Conservation (phyloP, 208 protist species). For the Wallacemonas sp. region DNA sequence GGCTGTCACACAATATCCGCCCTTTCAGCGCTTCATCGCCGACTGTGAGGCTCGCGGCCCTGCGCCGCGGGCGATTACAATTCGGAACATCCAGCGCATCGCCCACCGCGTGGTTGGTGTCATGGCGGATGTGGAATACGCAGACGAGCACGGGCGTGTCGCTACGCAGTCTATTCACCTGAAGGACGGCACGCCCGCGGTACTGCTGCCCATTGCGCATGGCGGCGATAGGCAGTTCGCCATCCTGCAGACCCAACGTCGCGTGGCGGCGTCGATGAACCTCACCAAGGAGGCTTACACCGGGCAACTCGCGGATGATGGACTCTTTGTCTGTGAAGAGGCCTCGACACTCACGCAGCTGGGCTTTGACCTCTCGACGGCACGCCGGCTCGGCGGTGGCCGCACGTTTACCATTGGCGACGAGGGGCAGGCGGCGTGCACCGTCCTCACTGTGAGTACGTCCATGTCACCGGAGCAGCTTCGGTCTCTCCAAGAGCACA, state of each 20-base stretch:
- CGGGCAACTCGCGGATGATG: conserved; percentile 24
- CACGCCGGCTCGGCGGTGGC: conserved; percentile 8
- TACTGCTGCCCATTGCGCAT: conserved; percentile 47
- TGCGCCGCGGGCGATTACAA: conserved; percentile 41
- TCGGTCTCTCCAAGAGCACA: conserved; percentile 10
- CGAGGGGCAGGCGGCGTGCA: conserved; percentile 46
- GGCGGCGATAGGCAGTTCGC: conserved; percentile 30
- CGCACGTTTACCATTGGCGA: conserved; percentile 55
- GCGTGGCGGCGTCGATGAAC: conserved; percentile 28
- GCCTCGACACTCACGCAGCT: conserved; percentile 18
- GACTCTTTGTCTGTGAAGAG: conserved; percentile 25
- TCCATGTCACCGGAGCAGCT: conserved; percentile 21
- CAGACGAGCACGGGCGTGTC: conserved; percentile 19
- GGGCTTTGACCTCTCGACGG: conserved; percentile 27
- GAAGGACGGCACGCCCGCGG: conserved; percentile 23
- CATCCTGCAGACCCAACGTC: conserved; percentile 37
- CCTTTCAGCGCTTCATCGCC: conserved; percentile 44
- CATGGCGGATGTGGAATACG: conserved; percentile 55
- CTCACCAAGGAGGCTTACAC: conserved; percentile 43
- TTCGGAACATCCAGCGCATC: conserved; percentile 50
- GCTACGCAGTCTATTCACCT: conserved; percentile 42
- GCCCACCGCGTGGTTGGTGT: conserved; percentile 63
- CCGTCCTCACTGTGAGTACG: conserved; percentile 30
- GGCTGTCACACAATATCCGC: conserved; percentile 39
- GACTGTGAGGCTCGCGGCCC: conserved; percentile 26